phyloP scores from a whole-genome alignment of 2,329 filamentous ascomycete species.

The Penicillium crustosum region DNA sequence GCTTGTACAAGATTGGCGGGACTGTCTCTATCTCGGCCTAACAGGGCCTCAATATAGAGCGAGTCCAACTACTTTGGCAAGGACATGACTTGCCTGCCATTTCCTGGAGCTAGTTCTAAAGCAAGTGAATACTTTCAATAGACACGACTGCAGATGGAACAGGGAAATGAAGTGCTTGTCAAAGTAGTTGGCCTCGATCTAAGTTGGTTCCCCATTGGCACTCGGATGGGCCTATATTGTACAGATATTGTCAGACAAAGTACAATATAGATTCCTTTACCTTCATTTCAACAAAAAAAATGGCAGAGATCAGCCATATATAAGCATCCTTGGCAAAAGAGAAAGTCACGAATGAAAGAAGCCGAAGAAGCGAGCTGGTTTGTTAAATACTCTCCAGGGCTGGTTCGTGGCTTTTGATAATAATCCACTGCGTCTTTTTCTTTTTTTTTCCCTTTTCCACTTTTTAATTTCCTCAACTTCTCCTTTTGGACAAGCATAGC shows the following conservation, averaged over 20 bases:
- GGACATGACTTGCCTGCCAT: background rate
- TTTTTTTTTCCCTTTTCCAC: background rate
- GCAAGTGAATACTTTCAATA: background rate
- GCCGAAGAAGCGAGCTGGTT: no score
- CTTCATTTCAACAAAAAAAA: background rate
- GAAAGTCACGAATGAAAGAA: background rate
- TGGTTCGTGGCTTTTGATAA: background rate
- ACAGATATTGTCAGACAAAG: background rate
- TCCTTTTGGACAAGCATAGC: background rate
- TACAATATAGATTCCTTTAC: background rate
- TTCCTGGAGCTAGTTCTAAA: background rate
- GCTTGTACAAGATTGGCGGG: background rate
- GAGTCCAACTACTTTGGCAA: background rate
- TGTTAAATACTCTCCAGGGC: background rate
- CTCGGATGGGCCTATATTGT: background rate
- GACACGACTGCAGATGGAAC: background rate
- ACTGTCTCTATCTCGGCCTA: background rate
- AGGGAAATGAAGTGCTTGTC: background rate
- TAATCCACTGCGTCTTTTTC: background rate
- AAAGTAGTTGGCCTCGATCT: conserved; percentile 2
- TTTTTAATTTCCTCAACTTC: background rate
- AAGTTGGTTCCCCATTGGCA: background rate
- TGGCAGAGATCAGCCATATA: background rate
- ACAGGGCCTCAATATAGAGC: background rate
- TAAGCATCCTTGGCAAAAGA: background rate